Evolutionary conservation across 176 grass and related monocot genomes (phyloP).

Genomic region (Phoenix dactylifera): DNA sequence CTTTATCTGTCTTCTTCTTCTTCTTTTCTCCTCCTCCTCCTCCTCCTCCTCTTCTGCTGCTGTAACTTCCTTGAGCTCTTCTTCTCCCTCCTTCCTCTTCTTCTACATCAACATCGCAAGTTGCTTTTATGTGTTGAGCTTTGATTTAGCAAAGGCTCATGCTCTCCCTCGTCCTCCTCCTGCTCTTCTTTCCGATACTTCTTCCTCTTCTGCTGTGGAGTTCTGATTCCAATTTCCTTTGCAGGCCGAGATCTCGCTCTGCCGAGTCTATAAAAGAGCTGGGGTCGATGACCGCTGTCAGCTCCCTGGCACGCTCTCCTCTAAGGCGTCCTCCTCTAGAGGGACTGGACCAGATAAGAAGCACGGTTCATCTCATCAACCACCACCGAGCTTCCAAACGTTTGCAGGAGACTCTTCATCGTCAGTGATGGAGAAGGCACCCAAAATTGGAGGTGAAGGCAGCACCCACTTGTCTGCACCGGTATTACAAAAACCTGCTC

Average conservation of each 20-base stretch:
- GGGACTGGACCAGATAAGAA: not conserved
- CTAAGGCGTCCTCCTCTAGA: not conserved
- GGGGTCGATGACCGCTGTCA: slow-evolving; percentile 70
- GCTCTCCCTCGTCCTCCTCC: too few species aligned
- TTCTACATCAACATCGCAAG: too few species aligned
- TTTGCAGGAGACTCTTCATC: too few species aligned
- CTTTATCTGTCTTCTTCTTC: too few species aligned
- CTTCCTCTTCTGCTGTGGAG: not conserved
- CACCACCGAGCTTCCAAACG: slow-evolving; percentile 17
- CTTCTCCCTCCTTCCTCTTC: too few species aligned
- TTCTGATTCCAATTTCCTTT: not conserved
- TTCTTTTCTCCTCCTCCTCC: too few species aligned
- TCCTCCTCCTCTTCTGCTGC: too few species aligned
- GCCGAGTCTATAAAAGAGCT: slow-evolving; percentile 80
- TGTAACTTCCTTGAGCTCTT: too few species aligned
- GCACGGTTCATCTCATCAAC: slow-evolving; percentile 3
- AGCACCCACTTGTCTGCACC: slow-evolving; percentile 7
- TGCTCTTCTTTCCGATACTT: not conserved
- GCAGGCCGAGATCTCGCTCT: slow-evolving; percentile 67
- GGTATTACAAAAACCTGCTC: not conserved
- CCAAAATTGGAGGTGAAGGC: slow-evolving; percentile 2
- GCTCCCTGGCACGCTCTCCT: slow-evolving; percentile 4
- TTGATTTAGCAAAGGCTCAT: too few species aligned
- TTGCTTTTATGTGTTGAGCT: too few species aligned
- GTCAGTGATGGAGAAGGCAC: slow-evolving; percentile 18